Conservation (phyloP, 768 basidiomycete genomes). For the Calocybe cyanea region DNA sequence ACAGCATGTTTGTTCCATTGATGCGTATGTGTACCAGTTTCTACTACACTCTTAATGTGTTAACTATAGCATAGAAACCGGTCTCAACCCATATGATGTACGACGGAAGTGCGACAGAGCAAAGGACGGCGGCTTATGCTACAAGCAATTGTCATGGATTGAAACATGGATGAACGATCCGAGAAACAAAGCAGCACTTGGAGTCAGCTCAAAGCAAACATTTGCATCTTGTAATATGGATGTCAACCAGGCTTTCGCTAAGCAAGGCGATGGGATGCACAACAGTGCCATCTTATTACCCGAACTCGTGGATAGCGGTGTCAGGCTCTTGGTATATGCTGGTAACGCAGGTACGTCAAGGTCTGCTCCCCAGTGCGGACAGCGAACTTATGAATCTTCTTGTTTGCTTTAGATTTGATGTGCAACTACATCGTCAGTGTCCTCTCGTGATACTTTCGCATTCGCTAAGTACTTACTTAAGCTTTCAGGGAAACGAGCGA, state of each 20-base stretch:
- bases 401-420: slow-evolving; percentile 61
- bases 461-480: slow-evolving; percentile 1
- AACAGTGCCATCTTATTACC: slow-evolving; percentile 78
- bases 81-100: slow-evolving; percentile 88
- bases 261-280: slow-evolving; percentile 85
- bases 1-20: slow-evolving; percentile 65
- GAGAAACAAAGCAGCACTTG: slow-evolving; percentile 73
- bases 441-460: background rate
- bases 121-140: slow-evolving; percentile 73
- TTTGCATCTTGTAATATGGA: slow-evolving; percentile 77
- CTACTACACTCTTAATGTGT: background rate
- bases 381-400: slow-evolving; percentile 13
- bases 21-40: slow-evolving; percentile 46
- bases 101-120: slow-evolving; percentile 67
- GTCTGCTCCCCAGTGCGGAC: background rate
- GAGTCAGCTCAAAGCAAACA: slow-evolving; percentile 53
- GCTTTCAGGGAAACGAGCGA: slow-evolving; percentile 63
- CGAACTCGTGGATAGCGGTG: slow-evolving; percentile 75
- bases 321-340: slow-evolving; percentile 86
- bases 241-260: slow-evolving; percentile 75
- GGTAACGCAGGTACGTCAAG: slow-evolving; percentile 66
- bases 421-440: slow-evolving; percentile 73
- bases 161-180: slow-evolving; percentile 85
- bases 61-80: slow-evolving; percentile 42
- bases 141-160: slow-evolving; percentile 80